These are phyloP conservation scores for Phytophthora cryptogea DNA, from an alignment of 352 stramenopile species.

Conservation along the genomic window DNA sequence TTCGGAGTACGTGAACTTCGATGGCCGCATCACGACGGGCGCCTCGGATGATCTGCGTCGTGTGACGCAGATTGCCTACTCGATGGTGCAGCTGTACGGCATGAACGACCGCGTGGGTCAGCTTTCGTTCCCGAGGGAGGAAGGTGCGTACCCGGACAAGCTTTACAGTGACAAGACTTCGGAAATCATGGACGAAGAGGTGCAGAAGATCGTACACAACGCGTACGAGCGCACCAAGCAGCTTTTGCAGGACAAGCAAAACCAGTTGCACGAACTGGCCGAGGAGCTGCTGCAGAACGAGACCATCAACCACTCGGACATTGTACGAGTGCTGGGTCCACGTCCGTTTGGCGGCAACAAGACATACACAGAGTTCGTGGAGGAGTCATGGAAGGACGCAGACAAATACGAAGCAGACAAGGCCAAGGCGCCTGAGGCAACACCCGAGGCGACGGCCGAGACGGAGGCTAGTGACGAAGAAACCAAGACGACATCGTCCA, in stretches of 20 bases:
- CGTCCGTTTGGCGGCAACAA: constrained; percentile 94
- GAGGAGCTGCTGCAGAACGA: constrained; percentile 97
- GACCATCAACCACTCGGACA: constrained; percentile 99
- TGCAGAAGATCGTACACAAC: constrained; percentile 95
- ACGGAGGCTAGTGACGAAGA: constrained; percentile 17
- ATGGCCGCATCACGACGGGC: constrained; percentile 96
- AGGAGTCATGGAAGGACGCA: constrained; percentile 87
- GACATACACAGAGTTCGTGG: constrained; percentile 96
- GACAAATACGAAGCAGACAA: constrained; percentile 85
- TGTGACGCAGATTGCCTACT: constrained; percentile 96
- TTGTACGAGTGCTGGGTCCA: constrained; percentile 94
- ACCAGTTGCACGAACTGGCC: constrained; percentile 92
- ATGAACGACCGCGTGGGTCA: constrained; percentile 98
- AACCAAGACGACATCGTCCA: constrained; percentile 12
- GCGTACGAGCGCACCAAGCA: constrained; percentile 97
- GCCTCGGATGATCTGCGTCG: constrained; percentile 93
- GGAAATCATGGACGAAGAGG: constrained; percentile 98
- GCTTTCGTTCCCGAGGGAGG: constrained; percentile 95
- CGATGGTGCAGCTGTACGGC: constrained; percentile 98
- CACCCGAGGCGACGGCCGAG: constrained; percentile 26
- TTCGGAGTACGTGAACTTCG: constrained; percentile 98
- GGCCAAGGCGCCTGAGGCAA: constrained; percentile 28
- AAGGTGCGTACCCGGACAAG: constrained; percentile 89
- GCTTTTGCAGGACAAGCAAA: constrained; percentile 95
- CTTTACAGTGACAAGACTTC: constrained; percentile 98